A percentile compares a stretch with the other conserved stretches of the same genome.
Conservation (phyloP, 148 eudicot species). For the Camellia granthamiana region DNA sequence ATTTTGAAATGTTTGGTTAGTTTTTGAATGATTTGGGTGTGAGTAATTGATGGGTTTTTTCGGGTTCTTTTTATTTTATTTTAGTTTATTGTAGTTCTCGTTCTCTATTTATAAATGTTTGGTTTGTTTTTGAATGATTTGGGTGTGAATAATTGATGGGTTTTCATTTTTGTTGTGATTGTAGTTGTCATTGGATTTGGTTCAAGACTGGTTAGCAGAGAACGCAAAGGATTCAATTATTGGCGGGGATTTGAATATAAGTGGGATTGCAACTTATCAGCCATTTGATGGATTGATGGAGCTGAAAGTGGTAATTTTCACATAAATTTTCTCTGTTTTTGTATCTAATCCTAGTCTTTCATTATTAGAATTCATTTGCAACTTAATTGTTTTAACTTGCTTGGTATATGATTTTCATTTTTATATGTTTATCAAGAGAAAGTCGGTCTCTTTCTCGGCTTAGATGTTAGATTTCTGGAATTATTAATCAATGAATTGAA, state of each 20-base stretch:
- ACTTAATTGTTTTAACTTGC: not conserved
- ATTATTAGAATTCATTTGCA: not conserved
- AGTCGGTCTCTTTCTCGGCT: not conserved
- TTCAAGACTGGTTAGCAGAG: constrained; percentile 69
- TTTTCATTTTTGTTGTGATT: constrained; percentile 15
- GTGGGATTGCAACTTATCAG: constrained; percentile 65
- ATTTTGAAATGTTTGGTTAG: constrained; percentile 1
- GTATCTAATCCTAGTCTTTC: not conserved
- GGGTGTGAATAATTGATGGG: constrained; percentile 2
- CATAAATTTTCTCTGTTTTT: not conserved
- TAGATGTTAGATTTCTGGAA: not conserved
- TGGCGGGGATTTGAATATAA: constrained; percentile 37
- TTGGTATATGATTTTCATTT: not conserved
- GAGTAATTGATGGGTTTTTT: not conserved
- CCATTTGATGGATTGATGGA: constrained; percentile 74
- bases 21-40: constrained; percentile 15
- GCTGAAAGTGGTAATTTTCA: constrained; percentile 59
- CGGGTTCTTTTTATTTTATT: constrained; percentile 11
- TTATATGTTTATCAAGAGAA: not conserved
- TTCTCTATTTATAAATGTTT: constrained; percentile 1
- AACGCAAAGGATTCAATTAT: constrained; percentile 44
- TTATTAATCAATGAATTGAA: not conserved
- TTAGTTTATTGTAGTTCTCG: constrained; percentile 65
- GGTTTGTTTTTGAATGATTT: constrained; percentile 15
- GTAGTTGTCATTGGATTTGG: constrained; percentile 82